phyloP scores from a whole-genome alignment of 2,329 filamentous ascomycete species.

The Chaetothyriales sp. region DNA sequence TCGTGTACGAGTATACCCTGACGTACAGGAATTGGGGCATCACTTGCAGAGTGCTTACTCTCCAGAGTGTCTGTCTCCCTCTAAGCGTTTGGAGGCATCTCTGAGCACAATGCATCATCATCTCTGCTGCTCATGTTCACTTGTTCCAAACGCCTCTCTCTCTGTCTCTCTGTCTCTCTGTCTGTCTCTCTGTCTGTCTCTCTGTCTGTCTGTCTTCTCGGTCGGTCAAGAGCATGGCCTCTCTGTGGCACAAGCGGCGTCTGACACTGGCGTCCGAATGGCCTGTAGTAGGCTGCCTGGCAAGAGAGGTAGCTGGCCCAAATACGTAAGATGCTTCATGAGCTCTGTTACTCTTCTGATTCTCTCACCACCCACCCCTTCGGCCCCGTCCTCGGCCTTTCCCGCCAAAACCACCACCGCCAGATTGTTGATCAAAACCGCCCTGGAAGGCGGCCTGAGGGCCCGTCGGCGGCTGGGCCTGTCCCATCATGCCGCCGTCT shows the following conservation, averaged over 20 bases:
- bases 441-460: slow-evolving; percentile 23
- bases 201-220: too few relatives aligned
- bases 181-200: too few relatives aligned
- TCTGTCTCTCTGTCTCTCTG: too few relatives aligned
- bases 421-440: slow-evolving; percentile 10
- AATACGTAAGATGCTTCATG: background rate
- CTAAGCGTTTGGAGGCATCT: too few relatives aligned
- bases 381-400: slow-evolving; percentile 22
- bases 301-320: background rate
- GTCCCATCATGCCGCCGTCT: slow-evolving; percentile 22
- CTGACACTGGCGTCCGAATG: background rate
- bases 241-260: background rate
- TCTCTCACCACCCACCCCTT: background rate
- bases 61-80: too few relatives aligned
- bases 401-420: slow-evolving; percentile 10
- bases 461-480: slow-evolving; percentile 21
- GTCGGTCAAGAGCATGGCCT: background rate
- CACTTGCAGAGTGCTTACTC: too few relatives aligned
- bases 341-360: background rate
- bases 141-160: too few relatives aligned
- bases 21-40: too few relatives aligned
- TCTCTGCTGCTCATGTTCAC: too few relatives aligned
- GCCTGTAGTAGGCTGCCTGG: too few relatives aligned
- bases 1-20: too few relatives aligned
- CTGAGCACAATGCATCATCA: too few relatives aligned